These are phyloP conservation scores for Fusarium sp. DNA, from an alignment of 2,329 filamentous ascomycete species.

Conservation along the genomic window DNA sequence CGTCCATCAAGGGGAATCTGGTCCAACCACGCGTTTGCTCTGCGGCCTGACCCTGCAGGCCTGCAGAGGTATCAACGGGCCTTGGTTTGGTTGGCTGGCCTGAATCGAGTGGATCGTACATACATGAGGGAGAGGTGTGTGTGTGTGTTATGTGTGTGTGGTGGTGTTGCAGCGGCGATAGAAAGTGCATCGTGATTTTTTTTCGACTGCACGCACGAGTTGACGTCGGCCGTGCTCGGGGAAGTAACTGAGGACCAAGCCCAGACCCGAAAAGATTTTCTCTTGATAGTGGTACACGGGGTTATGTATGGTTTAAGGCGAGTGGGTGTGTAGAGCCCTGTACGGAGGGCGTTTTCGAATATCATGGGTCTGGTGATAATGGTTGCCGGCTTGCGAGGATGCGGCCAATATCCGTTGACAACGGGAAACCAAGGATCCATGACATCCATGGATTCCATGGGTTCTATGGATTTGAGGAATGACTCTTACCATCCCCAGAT, in stretches of 20 bases:
- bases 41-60: slow-evolving; percentile 39
- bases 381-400: slow-evolving; percentile 25
- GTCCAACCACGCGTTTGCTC: slow-evolving; percentile 33
- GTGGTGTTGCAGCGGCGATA: slow-evolving; percentile 20
- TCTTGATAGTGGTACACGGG: slow-evolving; percentile 4
- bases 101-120: slow-evolving; percentile 35
- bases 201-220: neutral
- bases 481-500: slow-evolving; percentile 1
- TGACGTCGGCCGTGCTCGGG: neutral
- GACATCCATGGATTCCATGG: neutral
- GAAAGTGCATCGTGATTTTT: slow-evolving; percentile 5
- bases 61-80: slow-evolving; percentile 33
- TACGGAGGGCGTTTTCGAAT: slow-evolving; percentile 15
- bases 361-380: slow-evolving; percentile 39
- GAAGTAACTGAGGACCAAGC: neutral
- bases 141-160: neutral
- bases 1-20: slow-evolving; percentile 35
- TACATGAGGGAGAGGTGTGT: neutral
- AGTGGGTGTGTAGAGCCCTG: slow-evolving; percentile 26
- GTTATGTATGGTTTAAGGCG: slow-evolving; percentile 6
- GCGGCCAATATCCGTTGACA: slow-evolving; percentile 13
- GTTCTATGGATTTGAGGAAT: neutral
- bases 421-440: slow-evolving; percentile 3
- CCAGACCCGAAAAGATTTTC: slow-evolving; percentile 3
- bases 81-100: slow-evolving; percentile 27